phyloP scores from a whole-genome alignment of 305 asterid species.

The Rubia balearica region DNA sequence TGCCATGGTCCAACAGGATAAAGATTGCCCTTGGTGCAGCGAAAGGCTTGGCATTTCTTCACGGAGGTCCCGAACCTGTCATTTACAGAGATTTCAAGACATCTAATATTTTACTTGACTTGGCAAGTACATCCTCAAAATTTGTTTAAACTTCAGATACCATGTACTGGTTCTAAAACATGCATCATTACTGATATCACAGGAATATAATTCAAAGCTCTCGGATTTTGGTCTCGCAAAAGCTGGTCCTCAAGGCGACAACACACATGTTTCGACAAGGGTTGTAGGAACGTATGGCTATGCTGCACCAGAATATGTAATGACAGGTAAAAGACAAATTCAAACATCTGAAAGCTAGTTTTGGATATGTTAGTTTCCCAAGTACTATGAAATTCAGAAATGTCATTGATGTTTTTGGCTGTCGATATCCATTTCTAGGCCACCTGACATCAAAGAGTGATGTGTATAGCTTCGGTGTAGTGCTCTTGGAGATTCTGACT shows the following conservation, averaged over 20 bases:
- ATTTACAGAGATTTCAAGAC: conserved; percentile 94
- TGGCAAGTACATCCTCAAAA: conserved; percentile 32
- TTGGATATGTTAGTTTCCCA: not conserved
- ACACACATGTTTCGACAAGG: conserved; percentile 88
- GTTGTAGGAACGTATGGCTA: conserved; percentile 92
- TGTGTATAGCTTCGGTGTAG: conserved; percentile 89
- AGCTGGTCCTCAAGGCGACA: conserved; percentile 96
- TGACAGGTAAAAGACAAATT: conserved; percentile 61
- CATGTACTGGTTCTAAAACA: not conserved
- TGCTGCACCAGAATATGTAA: conserved; percentile 90
- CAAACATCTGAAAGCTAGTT: not conserved
- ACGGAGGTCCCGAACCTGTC: conserved; percentile 77
- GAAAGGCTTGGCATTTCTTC: conserved; percentile 89
- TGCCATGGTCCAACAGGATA: conserved; percentile 84
- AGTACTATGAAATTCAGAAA: not conserved
- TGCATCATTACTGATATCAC: conserved; percentile 12
- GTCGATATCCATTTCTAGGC: conserved; percentile 33
- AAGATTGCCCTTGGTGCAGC: conserved; percentile 94
- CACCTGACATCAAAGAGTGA: conserved; percentile 89
- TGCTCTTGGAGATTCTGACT: conserved; percentile 71
- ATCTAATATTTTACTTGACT: conserved; percentile 88
- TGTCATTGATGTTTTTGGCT: conserved; percentile 4
- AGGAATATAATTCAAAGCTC: conserved; percentile 91
- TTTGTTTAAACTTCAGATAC: not conserved
- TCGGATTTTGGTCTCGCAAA: conserved; percentile 95